Conservation (phyloP, 129 eudicot species). For the Arctium minus region DNA sequence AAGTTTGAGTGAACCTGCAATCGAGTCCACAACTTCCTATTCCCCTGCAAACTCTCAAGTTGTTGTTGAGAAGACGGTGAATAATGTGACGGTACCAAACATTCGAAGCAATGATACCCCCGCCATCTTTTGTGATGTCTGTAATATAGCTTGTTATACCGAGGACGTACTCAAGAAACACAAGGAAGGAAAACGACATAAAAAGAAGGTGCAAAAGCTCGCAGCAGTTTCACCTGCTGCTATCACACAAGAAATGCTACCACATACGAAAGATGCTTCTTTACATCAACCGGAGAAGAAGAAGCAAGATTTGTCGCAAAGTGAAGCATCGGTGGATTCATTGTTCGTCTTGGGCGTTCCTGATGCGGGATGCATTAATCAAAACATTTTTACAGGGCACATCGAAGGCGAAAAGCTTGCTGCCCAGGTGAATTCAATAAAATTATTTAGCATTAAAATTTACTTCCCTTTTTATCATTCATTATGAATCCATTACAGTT, state of each 20-base stretch:
- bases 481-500: not conserved
- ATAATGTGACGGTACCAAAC: not conserved
- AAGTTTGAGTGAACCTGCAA: constrained; percentile 11
- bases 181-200: constrained; percentile 16
- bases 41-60: not conserved
- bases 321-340: not conserved
- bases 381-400: not conserved
- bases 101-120: not conserved
- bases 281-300: not conserved
- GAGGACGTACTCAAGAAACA: not conserved
- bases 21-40: not conserved
- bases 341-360: constrained; percentile 8
- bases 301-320: constrained; percentile 11
- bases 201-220: constrained; percentile 4
- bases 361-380: not conserved
- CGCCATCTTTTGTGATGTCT: not conserved
- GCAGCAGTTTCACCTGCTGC: not conserved
- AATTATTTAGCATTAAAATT: not conserved
- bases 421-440: constrained; percentile 13
- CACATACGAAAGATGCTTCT: not conserved
- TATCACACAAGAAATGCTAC: not conserved
- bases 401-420: not conserved
- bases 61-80: not conserved
- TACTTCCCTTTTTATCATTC: not conserved
- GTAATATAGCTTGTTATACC: not conserved